Conservation (phyloP, 805 yeast genomes). For the Lipomyces spencermartinsiae region DNA sequence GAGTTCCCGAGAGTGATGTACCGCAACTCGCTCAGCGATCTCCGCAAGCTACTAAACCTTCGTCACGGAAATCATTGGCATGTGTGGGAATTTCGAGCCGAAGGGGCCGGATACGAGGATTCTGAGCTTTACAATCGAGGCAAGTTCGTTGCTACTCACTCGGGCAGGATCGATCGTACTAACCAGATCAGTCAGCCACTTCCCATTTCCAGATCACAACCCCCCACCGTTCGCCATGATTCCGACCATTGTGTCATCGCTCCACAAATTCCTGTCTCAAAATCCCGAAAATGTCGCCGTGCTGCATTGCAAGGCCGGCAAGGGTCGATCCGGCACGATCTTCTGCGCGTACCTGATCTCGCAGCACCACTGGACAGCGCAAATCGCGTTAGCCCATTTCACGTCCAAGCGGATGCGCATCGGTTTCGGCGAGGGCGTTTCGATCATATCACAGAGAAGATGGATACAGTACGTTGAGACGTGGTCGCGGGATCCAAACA, state of each 20-base stretch:
- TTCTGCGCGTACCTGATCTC: constrained; percentile 74
- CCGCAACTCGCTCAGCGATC: constrained; percentile 59
- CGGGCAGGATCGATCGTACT: not conserved
- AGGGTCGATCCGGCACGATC: constrained; percentile 86
- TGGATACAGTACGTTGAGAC: constrained; percentile 65
- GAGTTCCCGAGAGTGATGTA: constrained; percentile 53
- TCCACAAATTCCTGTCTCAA: constrained; percentile 52
- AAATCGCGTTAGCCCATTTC: constrained; percentile 60
- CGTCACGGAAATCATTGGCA: constrained; percentile 68
- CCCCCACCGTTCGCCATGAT: constrained; percentile 71
- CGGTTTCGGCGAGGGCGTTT: constrained; percentile 68
- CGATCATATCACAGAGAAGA: constrained; percentile 71
- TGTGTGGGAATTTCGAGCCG: constrained; percentile 74
- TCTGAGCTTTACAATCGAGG: constrained; percentile 44
- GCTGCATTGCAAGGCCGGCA: constrained; percentile 89
- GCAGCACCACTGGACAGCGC: constrained; percentile 48
- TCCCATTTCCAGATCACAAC: constrained; percentile 78
- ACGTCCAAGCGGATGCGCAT: constrained; percentile 62
- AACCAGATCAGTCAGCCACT: constrained; percentile 46
- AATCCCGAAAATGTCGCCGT: constrained; percentile 60
- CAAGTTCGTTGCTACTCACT: constrained; percentile 9
- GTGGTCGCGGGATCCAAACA: constrained; percentile 40
- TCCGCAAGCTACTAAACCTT: constrained; percentile 55
- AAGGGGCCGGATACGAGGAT: constrained; percentile 54
- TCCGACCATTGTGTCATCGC: constrained; percentile 52